phyloP scores from a whole-genome alignment of 23 red algal genomes.

The Gracilariopsis chorda region DNA sequence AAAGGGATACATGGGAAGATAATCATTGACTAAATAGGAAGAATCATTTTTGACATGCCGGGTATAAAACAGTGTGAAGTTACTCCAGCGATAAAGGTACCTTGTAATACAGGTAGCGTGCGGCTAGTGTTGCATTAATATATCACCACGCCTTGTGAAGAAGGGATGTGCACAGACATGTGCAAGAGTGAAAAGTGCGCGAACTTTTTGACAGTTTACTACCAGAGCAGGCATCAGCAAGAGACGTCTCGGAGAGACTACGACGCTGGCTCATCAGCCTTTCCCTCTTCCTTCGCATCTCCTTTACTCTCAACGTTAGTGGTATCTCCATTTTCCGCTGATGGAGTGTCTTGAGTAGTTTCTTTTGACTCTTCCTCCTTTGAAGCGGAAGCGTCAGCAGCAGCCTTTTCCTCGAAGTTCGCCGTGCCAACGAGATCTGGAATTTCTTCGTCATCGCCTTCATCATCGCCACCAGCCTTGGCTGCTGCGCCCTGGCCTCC shows the following conservation, averaged over 20 bases:
- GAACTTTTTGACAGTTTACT: too few relatives aligned
- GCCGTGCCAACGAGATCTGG: constrained; percentile 86
- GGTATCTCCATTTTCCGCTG: constrained; percentile 13
- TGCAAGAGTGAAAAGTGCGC: too few relatives aligned
- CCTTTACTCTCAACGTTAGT: background rate
- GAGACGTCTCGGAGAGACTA: background rate
- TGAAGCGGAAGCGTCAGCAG: background rate
- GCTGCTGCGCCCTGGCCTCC: background rate
- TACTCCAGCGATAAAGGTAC: too few relatives aligned
- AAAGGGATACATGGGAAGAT: too few relatives aligned
- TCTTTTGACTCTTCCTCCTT: background rate
- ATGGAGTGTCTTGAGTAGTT: background rate
- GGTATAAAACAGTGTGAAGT: too few relatives aligned
- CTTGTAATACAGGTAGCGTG: too few relatives aligned
- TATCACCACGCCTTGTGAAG: too few relatives aligned
- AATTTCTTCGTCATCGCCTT: constrained; percentile 89
- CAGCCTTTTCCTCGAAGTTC: constrained; percentile 79
- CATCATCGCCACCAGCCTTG: constrained; percentile 39
- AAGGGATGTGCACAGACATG: too few relatives aligned
- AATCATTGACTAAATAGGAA: too few relatives aligned
- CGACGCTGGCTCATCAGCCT: background rate
- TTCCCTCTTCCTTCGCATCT: background rate
- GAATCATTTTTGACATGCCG: too few relatives aligned
- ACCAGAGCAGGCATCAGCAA: too few relatives aligned
- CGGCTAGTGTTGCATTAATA: too few relatives aligned